Conservation (phyloP, 2,329 filamentous ascomycete genomes). For the Sporothrix pallida region DNA sequence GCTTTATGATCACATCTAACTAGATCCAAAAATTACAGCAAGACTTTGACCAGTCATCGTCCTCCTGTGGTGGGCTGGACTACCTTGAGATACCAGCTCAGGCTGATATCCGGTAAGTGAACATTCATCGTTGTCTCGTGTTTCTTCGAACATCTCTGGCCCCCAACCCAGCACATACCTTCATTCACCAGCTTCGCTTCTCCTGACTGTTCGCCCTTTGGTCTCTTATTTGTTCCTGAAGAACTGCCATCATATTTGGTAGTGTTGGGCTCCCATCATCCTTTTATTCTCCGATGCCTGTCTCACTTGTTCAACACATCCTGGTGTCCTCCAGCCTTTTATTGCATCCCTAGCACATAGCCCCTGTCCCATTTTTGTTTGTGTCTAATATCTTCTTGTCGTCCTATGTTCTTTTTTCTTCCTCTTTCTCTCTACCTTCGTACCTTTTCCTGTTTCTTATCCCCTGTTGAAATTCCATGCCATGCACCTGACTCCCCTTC, state of each 20-base stretch:
- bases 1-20: slow-evolving; percentile 16
- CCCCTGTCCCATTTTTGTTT: no score
- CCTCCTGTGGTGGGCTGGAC: slow-evolving; percentile 56
- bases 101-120: slow-evolving; percentile 62
- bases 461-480: neutral
- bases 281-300: slow-evolving; percentile 12
- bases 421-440: neutral
- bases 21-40: slow-evolving; percentile 43
- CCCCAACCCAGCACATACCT: neutral
- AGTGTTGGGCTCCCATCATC: neutral
- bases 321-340: neutral
- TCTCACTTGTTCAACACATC: slow-evolving; percentile 21
- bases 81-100: slow-evolving; percentile 59
- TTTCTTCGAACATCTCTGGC: neutral
- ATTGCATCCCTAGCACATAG: neutral
- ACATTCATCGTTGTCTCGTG: neutral
- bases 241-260: neutral
- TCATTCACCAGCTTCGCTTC: neutral
- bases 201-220: neutral
- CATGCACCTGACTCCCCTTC: slow-evolving; percentile 11
- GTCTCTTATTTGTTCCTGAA: neutral
- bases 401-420: neutral
- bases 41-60: slow-evolving; percentile 62
- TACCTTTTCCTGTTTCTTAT: neutral
- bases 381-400: no score